Evolutionary conservation across 2,329 filamentous ascomycete genomes (phyloP), one percentile per base, ranked within the genome.

Genomic region (Neurospora crassa): DNA sequence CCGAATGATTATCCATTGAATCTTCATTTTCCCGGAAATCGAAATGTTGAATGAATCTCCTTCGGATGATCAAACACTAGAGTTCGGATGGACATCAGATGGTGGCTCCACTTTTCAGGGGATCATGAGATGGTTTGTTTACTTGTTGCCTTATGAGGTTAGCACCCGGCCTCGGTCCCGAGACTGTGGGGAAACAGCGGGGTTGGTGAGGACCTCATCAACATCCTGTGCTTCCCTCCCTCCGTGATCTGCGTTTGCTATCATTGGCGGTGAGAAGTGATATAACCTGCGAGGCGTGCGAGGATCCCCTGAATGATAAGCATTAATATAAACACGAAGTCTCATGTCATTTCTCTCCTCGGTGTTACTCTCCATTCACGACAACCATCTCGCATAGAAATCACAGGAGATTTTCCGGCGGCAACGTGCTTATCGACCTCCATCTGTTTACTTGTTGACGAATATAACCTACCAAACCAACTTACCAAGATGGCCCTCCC

Each of bases 401-500:
- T 63, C 53, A 11, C 29, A 34, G 24, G 7, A 59, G 14, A 34
- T 37, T 2, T 2, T 16, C 16, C 29, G 10, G 3, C 20, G 16
- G 53, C 29, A 1, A 2, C 2, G 53, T 63, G 53, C 53, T 29
- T 63, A 63, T 34, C 53, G 16, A 63, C 53, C n/a, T n/a, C 18
- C 7, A 1, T 68, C 18, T 40, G 7, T 18, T 20, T n/a, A 68
- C 37, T 7, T 70, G 8, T 7, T 70, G 8, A 24, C n/a, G 0
- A 70, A 63, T 1, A 42, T 63, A 24, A 24, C 24, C 24, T 18
- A 18, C n/a, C 18, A 72, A 18, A 18, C 6, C 41, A n/a, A 40
- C 16, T 68, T 6, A 34, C 1, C 41, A 71, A 37, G 10, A 72
- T 72, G 70, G 41, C 67, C 41, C 59, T 63, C 14, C 53, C 53